A percentile compares a stretch with the other conserved stretches of the same genome.
These are phyloP conservation scores for Mimosa pudica DNA, from an alignment of 306 rosid species.

Conservation along the genomic window DNA sequence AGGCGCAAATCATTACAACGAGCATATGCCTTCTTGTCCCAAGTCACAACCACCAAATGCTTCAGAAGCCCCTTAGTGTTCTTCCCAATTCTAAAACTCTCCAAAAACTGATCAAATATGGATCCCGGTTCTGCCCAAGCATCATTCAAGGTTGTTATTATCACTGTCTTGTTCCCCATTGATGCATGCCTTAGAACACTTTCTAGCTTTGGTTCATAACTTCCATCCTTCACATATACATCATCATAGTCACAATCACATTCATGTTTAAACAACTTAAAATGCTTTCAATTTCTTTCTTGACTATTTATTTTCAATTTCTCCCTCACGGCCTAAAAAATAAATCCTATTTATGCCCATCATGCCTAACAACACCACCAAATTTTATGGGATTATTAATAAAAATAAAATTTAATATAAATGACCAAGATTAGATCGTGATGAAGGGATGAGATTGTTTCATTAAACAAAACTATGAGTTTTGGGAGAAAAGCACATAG, in stretches of 20 bases:
- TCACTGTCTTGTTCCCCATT: conserved; percentile 62
- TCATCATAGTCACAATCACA: too few species aligned
- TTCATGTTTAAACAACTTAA: background rate
- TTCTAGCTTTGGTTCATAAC: conserved; percentile 37
- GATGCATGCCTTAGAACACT: conserved; percentile 55
- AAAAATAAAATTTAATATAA: too few species aligned
- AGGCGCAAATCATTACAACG: conserved; percentile 68
- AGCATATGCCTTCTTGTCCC: conserved; percentile 68
- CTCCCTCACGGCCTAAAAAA: too few species aligned
- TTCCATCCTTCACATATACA: background rate
- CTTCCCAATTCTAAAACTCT: conserved; percentile 69
- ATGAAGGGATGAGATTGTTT: too few species aligned
- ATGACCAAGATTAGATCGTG: too few species aligned
- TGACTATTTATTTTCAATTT: too few species aligned
- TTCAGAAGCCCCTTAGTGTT: conserved; percentile 55
- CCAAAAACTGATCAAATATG: conserved; percentile 71
- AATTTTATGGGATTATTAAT: too few species aligned
- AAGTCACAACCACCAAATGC: conserved; percentile 69
- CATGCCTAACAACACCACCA: too few species aligned
- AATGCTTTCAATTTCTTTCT: too few species aligned
- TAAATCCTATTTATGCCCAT: too few species aligned
- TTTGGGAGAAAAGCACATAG: too few species aligned
- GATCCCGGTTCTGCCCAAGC: conserved; percentile 96
- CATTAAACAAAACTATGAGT: too few species aligned
- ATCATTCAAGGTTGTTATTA: conserved; percentile 74